Base-by-base conservation (phyloP, 805 yeast genomes). In the Cyberlindnera mississippiensis region DNA sequence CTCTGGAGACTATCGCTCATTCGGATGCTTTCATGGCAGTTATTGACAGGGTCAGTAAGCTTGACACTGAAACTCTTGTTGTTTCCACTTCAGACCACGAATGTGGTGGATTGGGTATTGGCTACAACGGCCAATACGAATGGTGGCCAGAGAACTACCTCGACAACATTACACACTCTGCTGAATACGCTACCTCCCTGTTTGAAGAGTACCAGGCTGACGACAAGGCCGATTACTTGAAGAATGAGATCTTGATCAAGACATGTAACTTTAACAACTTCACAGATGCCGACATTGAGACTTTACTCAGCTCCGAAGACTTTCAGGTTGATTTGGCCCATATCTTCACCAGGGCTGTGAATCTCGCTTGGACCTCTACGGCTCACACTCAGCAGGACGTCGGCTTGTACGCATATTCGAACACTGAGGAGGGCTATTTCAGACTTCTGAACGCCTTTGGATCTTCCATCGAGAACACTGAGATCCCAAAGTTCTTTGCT, bases 301-400 rank as follows among this genome's bases (percentile, higher is more conserved):
- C 48, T 2, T 59, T 83, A 10, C 50, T 77, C 27, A 49, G 60
- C 5, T 54, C 67, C 19, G 53, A 59, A 22, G 49, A 52, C 6
- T 50, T 68, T 5, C 48, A 46, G 9, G 77, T 79, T 43, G 67
- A 71, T 28, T 62, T 88, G 44, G 81, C 83, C 56, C 69, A 76
- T 38, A 72, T 89, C 75, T 71, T 87, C 16, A 83, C 95, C 2
- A 54, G 64, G 13, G 75, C 93, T 43, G 86, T 96, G 0, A 84
- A 85, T 62, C 75, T 88, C 30, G 96, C 96, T 17, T 90, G 96
- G 96, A 74, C 95, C n/a, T 85, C 96, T 0, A 90, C 85, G 53
- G 97, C 96, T 24, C 98, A 90, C 63, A 80, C 95, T 12, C 96
- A 95, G 0, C 96, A 87, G 17, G 98, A 90, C 62, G 96, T 90